Evolutionary conservation across 2,329 filamentous ascomycete species (phyloP), one percentile per base, ranked within the genome.

Genomic region (Penicillium oxalicum): DNA sequence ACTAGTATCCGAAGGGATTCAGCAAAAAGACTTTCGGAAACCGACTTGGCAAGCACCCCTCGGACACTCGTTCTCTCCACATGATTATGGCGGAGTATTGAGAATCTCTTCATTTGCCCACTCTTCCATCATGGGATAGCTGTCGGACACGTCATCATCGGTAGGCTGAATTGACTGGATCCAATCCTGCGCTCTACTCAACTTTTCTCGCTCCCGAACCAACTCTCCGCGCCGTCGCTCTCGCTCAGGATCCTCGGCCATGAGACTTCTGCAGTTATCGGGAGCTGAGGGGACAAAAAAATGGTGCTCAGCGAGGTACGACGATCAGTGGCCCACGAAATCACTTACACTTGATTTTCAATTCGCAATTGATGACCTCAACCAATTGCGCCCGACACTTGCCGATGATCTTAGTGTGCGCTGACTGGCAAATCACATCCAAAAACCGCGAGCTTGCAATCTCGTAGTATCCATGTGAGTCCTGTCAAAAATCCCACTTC

Each of bases 401-500:
- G 3, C 53, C 54, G 33, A 71, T 69, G 1, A 73, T 46, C 37
- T 66, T 70, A 3, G 59, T 61, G 34, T 70, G 56, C 0, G 68
- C 64, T 1, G 60, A 60, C 50, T 72, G 69, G 27, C 69, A 71
- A 2, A 70, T 59, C 0, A 63, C 61, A 44, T 73, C 70, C 0
- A 70, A 49, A 34, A 71, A 72, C 5, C 70, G 63, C 2, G 61
- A 60, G 40, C 64, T 67, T 0, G 70, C 70, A 24, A 72, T 56
- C 5, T 70, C 64, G 33, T 73, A 73, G 29, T 73, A 72, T 0
- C 63, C 70, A 3, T 66, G 54, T 1, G 63, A 59, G 4, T 55
- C 63, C 69, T 71, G 28, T 44, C 29, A 40, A 28, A 12, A 40
- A 28, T 43, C 11, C 4, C 12, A 4, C 5, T 40, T n/a, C 61